Base-by-base conservation (phyloP, 371 early-diverging fungal species). In the Massospora cicadina region DNA sequence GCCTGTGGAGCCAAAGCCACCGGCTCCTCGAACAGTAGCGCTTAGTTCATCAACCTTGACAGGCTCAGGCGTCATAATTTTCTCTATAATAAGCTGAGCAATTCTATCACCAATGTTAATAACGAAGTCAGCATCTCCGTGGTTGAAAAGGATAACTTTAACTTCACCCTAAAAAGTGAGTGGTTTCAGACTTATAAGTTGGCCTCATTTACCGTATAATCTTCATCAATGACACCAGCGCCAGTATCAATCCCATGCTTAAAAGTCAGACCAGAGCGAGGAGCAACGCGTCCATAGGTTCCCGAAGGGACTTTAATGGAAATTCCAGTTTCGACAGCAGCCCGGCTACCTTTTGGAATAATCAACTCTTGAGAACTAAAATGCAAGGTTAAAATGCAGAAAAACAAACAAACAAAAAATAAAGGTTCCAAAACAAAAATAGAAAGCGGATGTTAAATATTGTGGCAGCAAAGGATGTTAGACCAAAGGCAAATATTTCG, bases 211-310 rank as follows among this genome's bases (percentile, higher is more conserved):
- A 91, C 92, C 29, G 96, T 80, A 74, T 97, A 99, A 72, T 98
- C 99, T 13, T 80, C 76, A 70, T 99, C 99, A 69, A 99, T 84
- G 13, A 99, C 98, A 32, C 98, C 99, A 26, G 95, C 99, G 13
- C 92, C 95, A 23, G 84, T 83, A 71, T 98, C 95, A 54, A 98
- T 77, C 68, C 87, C 90, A 74, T 90, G 83, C 72, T 93, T 95
- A 43, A 89, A 77, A 0, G 97, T 93, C 59, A 98, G 78, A 0
- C 97, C 93, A 43, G 87, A 85, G 29, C 98, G 81, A 28, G 97
- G 95, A 0, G 97, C 95, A 5, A 98, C 87, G 68, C 98, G 88
- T 7, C 95, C 98, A 74, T 97, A 98, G 60, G 87, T 86, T 2
- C 90, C 91, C 58, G 74, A 71, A 24, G 93, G 96, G 10, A 93